Evolutionary conservation across 495 filamentous ascomycete species (phyloP), one percentile per base, ranked within the genome.

Genomic region (Hyaloscypha hepaticicola): DNA sequence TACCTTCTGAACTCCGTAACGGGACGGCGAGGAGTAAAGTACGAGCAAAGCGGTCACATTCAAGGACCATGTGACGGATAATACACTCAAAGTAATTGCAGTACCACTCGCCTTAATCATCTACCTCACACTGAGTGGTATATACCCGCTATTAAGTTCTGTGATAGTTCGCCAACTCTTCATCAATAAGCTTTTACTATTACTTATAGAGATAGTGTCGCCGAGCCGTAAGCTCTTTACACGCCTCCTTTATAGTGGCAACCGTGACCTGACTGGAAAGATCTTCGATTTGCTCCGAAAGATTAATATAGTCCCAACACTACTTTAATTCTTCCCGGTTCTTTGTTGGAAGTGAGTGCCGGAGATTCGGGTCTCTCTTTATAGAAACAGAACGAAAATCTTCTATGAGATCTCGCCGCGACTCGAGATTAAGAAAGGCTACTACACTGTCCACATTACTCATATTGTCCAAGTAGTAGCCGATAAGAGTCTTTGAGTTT

Each of bases 381-480:
- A 69, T 64, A 33, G 55, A 69, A 8, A 49, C 53, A 28, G 60
- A 66, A 29, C 63, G 45, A 53, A 72, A 72, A 38, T 69, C 67
- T 58, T 72, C 41, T 48, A 55, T 65, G 24, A 59, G 22, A 52
- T 70, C 68, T 11, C 60, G 61, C 60, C 53, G 53, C 33, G 48
- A 55, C 55, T 33, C 11, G 4, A 33, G 52, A 55, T 52, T 45
- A 45, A 70, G 64, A 28, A 67, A 72, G 29, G 38, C 55, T 58
- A 48, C 67, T 63, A 52, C 41, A 29, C 69, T 55, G 33, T 72
- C 24, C 7, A 22, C 49, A 22, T 6, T 22, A 22, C 24, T 34
- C 19, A 45, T 29, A 19, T 34, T 60, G 51, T 68, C 62, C 41
- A 72, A 60, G 57, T 71, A 69, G 58, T 69, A 56, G 59, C 66